These are phyloP conservation scores for Rhodotorula sp. DNA, from an alignment of 1,284 basidiomycete genomes.

Conservation along the genomic window DNA sequence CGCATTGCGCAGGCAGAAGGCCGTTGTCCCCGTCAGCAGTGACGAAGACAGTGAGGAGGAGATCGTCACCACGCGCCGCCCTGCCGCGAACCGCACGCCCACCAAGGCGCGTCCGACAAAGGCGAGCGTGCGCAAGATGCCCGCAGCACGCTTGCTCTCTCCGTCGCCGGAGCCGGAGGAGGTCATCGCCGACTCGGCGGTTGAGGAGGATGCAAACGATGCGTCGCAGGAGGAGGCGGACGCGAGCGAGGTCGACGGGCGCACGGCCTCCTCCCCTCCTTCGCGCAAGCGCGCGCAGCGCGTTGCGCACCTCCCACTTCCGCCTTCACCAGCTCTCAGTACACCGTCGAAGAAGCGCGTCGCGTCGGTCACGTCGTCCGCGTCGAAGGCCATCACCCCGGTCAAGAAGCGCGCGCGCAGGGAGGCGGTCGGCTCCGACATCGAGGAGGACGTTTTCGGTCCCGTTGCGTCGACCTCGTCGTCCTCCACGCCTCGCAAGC, in stretches of 20 bases:
- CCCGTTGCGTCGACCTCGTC: neutral
- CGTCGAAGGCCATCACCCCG: constrained; percentile 14
- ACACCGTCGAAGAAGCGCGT: constrained; percentile 19
- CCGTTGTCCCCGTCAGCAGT: neutral
- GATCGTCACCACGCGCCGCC: neutral
- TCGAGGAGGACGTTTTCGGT: neutral
- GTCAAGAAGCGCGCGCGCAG: constrained; percentile 6
- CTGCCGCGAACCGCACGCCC: neutral
- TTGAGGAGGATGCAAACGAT: neutral
- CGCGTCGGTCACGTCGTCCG: neutral
- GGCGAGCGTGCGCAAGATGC: neutral
- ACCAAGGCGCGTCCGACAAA: neutral
- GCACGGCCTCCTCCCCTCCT: neutral
- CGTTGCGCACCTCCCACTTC: neutral
- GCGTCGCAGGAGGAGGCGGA: neutral
- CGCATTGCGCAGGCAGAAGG: neutral
- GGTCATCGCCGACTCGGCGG: neutral
- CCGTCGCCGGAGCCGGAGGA: neutral
- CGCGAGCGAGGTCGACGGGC: neutral
- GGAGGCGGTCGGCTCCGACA: neutral
- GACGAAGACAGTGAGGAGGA: neutral
- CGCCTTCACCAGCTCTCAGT: neutral
- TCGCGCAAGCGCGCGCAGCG: constrained; percentile 13
- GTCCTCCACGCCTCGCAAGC: constrained; percentile 12
- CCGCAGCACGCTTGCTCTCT: neutral